These are phyloP conservation scores for Phylloporus sp. DNA, from an alignment of 1,284 basidiomycete species.

Conservation along the genomic window DNA sequence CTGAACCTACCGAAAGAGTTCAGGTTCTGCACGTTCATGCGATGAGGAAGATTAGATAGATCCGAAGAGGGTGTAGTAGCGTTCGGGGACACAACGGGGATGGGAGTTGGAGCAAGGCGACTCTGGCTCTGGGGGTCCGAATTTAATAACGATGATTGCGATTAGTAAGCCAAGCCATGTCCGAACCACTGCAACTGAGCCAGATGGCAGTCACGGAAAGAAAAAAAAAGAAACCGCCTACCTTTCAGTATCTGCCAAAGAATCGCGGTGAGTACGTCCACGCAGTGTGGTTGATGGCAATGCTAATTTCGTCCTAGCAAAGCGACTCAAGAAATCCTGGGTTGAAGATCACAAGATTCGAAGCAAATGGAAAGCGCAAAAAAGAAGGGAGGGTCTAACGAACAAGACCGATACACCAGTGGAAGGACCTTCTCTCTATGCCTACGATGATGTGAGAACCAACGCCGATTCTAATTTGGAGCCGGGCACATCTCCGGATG, in stretches of 20 bases:
- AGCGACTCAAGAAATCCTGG: constrained; percentile 75
- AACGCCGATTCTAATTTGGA: background rate
- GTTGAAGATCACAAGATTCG: constrained; percentile 74
- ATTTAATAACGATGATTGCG: constrained; percentile 29
- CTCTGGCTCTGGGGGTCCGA: constrained; percentile 14
- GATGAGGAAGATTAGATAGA: constrained; percentile 53
- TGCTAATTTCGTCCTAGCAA: constrained; percentile 50
- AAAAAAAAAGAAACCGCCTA: constrained; percentile 60
- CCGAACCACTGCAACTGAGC: too few species aligned
- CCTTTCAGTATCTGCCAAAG: constrained; percentile 68
- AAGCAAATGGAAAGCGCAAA: constrained; percentile 77
- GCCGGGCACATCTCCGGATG: background rate
- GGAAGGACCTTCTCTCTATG: constrained; percentile 12
- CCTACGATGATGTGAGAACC: constrained; percentile 7
- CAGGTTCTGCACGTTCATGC: constrained; percentile 93
- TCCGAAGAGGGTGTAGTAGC: constrained; percentile 51
- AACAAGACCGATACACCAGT: constrained; percentile 7
- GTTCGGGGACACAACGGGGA: constrained; percentile 36
- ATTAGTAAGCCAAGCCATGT: constrained; percentile 31
- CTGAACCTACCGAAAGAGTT: constrained; percentile 69
- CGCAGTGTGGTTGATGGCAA: background rate
- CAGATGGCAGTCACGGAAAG: constrained; percentile 23
- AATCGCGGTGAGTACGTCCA: constrained; percentile 56
- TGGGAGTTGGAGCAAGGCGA: constrained; percentile 30
- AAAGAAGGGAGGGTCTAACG: constrained; percentile 57